Conservation (phyloP, 495 filamentous ascomycete genomes). For the Neurospora sp. region DNA sequence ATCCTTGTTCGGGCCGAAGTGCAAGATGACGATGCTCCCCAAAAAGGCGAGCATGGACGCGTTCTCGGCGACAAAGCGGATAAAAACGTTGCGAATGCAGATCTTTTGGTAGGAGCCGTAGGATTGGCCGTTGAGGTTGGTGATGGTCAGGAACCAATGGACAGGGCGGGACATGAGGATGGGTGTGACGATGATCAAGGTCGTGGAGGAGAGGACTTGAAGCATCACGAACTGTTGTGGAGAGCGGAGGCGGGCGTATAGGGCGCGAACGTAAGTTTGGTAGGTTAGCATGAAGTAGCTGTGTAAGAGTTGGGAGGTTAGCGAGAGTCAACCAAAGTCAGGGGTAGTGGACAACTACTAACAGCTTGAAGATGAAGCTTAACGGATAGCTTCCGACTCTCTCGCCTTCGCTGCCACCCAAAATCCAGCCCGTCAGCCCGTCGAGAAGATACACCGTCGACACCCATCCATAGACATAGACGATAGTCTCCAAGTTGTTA, state of each 20-base stretch:
- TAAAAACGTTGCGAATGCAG: slow-evolving; percentile 49
- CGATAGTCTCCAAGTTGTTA: slow-evolving; percentile 49
- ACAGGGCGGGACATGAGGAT: slow-evolving; percentile 47
- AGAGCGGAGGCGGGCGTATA: slow-evolving; percentile 53
- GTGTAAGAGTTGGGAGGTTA: slow-evolving; percentile 6
- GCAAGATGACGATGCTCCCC: slow-evolving; percentile 47
- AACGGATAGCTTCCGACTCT: slow-evolving; percentile 52
- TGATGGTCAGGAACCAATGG: slow-evolving; percentile 38
- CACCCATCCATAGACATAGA: slow-evolving; percentile 59
- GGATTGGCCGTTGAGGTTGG: slow-evolving; percentile 41
- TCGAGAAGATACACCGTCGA: slow-evolving; percentile 51
- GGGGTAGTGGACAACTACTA: slow-evolving; percentile 8
- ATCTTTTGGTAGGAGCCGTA: slow-evolving; percentile 50
- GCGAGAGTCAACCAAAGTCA: not conserved
- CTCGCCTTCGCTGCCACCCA: slow-evolving; percentile 47
- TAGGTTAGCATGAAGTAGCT: slow-evolving; percentile 57
- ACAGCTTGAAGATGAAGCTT: slow-evolving; percentile 56
- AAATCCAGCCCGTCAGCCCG: slow-evolving; percentile 49
- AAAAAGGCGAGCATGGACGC: slow-evolving; percentile 56
- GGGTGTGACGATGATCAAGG: slow-evolving; percentile 48
- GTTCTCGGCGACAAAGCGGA: slow-evolving; percentile 51
- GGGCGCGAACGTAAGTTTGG: slow-evolving; percentile 57
- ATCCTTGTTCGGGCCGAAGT: slow-evolving; percentile 52
- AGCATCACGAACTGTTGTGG: slow-evolving; percentile 50
- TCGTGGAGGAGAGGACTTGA: slow-evolving; percentile 45